These are phyloP conservation scores for Claviceps capensis DNA, from an alignment of 2,329 filamentous ascomycete genomes.

Conservation along the genomic window DNA sequence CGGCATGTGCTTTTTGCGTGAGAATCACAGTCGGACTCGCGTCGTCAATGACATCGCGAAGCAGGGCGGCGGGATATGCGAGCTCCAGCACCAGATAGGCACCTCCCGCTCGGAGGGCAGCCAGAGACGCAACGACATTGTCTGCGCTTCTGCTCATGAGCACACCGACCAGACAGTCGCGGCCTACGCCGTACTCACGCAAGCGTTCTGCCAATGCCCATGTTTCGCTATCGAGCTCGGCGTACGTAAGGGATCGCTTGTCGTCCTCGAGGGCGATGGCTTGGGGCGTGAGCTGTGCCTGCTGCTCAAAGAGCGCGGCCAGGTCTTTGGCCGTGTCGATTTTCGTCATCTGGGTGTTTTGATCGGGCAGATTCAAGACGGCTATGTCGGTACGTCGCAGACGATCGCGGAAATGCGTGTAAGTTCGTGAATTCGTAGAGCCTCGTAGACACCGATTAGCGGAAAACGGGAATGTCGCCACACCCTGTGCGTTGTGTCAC, in stretches of 20 bases:
- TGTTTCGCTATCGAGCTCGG: constrained; percentile 55
- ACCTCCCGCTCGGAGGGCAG: constrained; percentile 63
- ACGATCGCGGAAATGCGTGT: too few species aligned
- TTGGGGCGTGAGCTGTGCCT: constrained; percentile 55
- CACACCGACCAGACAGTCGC: constrained; percentile 62
- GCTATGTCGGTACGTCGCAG: too few species aligned
- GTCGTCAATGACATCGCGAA: constrained; percentile 67
- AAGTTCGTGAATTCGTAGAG: too few species aligned
- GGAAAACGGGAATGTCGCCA: too few species aligned
- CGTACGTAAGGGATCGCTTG: constrained; percentile 52
- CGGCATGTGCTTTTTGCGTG: constrained; percentile 50
- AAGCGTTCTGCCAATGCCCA: constrained; percentile 50
- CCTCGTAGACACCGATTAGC: too few species aligned
- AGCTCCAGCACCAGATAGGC: constrained; percentile 71
- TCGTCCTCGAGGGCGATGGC: constrained; percentile 62
- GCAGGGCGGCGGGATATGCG: constrained; percentile 59
- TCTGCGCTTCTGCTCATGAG: constrained; percentile 62
- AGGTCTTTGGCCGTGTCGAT: constrained; percentile 62
- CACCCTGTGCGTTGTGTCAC: too few species aligned
- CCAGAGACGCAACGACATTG: constrained; percentile 67
- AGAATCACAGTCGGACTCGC: constrained; percentile 57
- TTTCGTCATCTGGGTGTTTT: constrained; percentile 35
- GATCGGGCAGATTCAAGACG: too few species aligned
- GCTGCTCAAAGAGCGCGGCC: constrained; percentile 54
- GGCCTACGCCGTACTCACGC: constrained; percentile 52